Evolutionary conservation across 345 rosid species (phyloP).

Genomic region (Brassica incana): DNA sequence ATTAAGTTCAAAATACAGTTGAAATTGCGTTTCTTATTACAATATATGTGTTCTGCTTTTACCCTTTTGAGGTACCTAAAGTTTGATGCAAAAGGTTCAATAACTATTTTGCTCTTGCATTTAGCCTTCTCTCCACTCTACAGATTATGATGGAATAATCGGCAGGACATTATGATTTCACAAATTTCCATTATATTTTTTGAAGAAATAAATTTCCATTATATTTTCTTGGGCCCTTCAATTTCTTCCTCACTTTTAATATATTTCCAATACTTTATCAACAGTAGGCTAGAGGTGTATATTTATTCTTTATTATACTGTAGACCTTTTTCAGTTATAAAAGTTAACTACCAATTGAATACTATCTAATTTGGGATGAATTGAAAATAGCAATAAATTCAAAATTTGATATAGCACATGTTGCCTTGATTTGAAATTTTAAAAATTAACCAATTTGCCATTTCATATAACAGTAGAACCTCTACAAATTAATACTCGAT

Average conservation of each 20-base stretch:
- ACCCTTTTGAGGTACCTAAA: constrained; percentile 41
- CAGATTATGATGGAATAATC: constrained; percentile 36
- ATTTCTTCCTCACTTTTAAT: constrained; percentile 23
- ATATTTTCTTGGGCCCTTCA: constrained; percentile 31
- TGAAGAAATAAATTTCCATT: no score
- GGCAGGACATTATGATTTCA: constrained; percentile 33
- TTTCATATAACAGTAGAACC: no score
- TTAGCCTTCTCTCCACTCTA: constrained; percentile 36
- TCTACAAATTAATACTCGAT: no score
- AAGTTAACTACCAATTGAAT: neutral
- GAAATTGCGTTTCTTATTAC: neutral
- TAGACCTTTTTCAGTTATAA: constrained; percentile 8
- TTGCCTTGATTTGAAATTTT: no score
- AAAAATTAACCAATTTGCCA: no score
- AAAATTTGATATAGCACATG: neutral
- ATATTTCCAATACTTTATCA: constrained; percentile 25
- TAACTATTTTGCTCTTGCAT: constrained; percentile 32
- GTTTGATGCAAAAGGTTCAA: constrained; percentile 37
- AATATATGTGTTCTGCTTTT: constrained; percentile 18
- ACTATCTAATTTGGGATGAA: neutral
- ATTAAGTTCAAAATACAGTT: neutral
- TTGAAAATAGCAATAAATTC: neutral
- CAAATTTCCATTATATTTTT: constrained; percentile 28
- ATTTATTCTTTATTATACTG: neutral
- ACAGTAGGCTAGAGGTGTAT: constrained; percentile 18